These are phyloP conservation scores for Microsporum ferrugineum DNA, from an alignment of 2,329 filamentous ascomycete genomes.

Conservation along the genomic window DNA sequence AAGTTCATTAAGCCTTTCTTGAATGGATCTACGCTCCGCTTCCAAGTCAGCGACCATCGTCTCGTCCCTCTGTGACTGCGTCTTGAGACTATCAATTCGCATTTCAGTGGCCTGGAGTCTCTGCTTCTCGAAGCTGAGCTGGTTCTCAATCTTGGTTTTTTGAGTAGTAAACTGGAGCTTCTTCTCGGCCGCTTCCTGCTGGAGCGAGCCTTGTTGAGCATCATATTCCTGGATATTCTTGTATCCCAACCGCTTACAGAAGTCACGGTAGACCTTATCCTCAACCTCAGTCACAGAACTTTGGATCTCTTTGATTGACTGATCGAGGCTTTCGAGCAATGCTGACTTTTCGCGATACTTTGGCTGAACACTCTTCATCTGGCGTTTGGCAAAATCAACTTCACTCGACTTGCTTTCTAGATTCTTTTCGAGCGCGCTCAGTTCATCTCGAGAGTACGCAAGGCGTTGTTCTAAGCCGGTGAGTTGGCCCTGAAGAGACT, in stretches of 20 bases:
- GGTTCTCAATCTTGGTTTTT: constrained; percentile 49
- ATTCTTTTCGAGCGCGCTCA: constrained; percentile 69
- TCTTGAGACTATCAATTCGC: constrained; percentile 58
- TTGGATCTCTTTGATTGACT: constrained; percentile 45
- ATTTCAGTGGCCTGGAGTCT: constrained; percentile 58
- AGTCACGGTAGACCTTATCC: constrained; percentile 73
- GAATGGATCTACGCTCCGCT: constrained; percentile 60
- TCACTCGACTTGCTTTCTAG: constrained; percentile 74
- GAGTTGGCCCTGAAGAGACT: constrained; percentile 68
- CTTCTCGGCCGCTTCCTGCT: constrained; percentile 81
- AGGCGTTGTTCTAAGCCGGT: constrained; percentile 68
- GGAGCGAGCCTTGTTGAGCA: constrained; percentile 78
- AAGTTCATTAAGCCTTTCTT: constrained; percentile 59
- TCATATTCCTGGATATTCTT: constrained; percentile 86
- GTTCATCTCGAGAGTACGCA: constrained; percentile 59
- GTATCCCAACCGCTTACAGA: constrained; percentile 81
- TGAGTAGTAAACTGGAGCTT: constrained; percentile 79
- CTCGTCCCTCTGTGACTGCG: constrained; percentile 54
- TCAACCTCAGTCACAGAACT: constrained; percentile 67
- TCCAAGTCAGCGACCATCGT: constrained; percentile 59
- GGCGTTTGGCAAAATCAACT: constrained; percentile 57
- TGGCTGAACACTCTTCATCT: constrained; percentile 64
- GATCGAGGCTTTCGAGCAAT: constrained; percentile 53
- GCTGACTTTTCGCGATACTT: constrained; percentile 63
- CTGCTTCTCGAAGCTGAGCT: constrained; percentile 55